Percentiles rank a stretch among this genome's conserved stretches.
phyloP scores from a whole-genome alignment of 2,329 filamentous ascomycete species.

The Colletotrichum aenigma region DNA sequence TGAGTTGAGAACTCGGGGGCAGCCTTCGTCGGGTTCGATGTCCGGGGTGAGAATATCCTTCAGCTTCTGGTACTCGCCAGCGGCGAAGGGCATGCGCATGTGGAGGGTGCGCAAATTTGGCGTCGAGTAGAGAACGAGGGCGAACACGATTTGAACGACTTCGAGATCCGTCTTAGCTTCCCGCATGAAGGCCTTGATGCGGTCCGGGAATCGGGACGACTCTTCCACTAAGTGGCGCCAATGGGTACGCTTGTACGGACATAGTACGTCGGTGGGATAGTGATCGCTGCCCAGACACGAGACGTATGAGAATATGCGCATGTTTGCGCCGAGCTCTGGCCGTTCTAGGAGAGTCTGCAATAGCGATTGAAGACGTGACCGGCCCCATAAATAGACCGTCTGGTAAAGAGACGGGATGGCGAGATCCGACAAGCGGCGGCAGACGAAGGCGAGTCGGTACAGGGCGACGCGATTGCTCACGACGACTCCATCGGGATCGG shows the following conservation, averaged over 20 bases:
- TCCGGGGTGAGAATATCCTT: slow-evolving; percentile 17
- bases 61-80: slow-evolving; percentile 18
- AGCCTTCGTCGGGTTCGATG: slow-evolving; percentile 8
- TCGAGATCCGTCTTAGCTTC: slow-evolving; percentile 12
- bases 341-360: slow-evolving; percentile 17
- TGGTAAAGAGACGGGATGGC: slow-evolving; percentile 13
- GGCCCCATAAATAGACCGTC: slow-evolving; percentile 17
- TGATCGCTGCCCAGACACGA: slow-evolving; percentile 15
- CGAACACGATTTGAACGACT: slow-evolving; percentile 15
- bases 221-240: slow-evolving; percentile 12
- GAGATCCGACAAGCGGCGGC: slow-evolving; percentile 8
- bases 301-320: slow-evolving; percentile 18
- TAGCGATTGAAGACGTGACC: slow-evolving; percentile 14
- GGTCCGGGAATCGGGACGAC: slow-evolving; percentile 1
- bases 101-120: slow-evolving; percentile 10
- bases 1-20: slow-evolving; percentile 12
- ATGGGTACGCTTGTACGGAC: slow-evolving; percentile 16
- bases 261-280: slow-evolving; percentile 13
- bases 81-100: slow-evolving; percentile 19
- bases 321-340: slow-evolving; percentile 12
- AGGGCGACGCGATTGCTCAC: slow-evolving; percentile 15
- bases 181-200: slow-evolving; percentile 7
- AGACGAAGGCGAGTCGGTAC: slow-evolving; percentile 13
- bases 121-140: slow-evolving; percentile 17
- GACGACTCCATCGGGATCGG: slow-evolving; percentile 17